Evolutionary conservation across 768 basidiomycete species (phyloP), one percentile per base, ranked within the genome.

Genomic region (Mycena leptocephala): DNA sequence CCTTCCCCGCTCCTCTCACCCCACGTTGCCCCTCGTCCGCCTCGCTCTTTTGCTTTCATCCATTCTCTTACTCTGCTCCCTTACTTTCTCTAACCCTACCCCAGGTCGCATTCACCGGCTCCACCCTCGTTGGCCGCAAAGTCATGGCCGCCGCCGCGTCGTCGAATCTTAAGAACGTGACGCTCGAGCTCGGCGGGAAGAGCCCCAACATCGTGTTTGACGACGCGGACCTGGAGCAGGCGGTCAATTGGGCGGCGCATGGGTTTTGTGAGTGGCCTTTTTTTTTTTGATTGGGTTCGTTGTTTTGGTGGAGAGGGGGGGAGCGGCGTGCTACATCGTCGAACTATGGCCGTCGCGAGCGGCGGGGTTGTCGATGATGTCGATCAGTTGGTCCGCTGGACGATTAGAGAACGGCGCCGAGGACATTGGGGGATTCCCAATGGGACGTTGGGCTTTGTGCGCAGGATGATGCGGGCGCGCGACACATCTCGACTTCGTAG

Each of bases 181-280:
- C 93, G 13, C 90, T 95, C 74, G 94, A 95, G 51, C 88, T 95
- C 37, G 94, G 94, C n/a, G 93, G 93, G n/a, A 93, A 94, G 86
- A 89, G 85, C 56, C 91, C 90, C 37, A 89, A 86, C 72, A 87
- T 95, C 79, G 86, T 95, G 72, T 93, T 93, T 80, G 87, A 93
- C 66, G 90, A 92, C 73, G 90, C 91, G 18, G 88, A 94, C 80
- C 78, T 93, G 35, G 90, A 93, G 22, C 84, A 90, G 75, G 90
- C 92, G 10, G 87, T 92, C 37, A 84, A 88, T 56, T 94, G 92
- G 92, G 83, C 90, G 0, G 85, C 89, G 0, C 87, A 90, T 79
- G 93, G 92, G 88, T 93, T 77, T 93, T 88, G 90, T 92, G 81
- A 51, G 90, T n/a, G n/a, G n/a, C n/a, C n/a, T n/a, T 85, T 13